Percentiles rank a stretch among this genome's conserved stretches.
These are phyloP conservation scores for Dacryopinax spathularia DNA, from an alignment of 768 basidiomycete genomes.

Conservation along the genomic window DNA sequence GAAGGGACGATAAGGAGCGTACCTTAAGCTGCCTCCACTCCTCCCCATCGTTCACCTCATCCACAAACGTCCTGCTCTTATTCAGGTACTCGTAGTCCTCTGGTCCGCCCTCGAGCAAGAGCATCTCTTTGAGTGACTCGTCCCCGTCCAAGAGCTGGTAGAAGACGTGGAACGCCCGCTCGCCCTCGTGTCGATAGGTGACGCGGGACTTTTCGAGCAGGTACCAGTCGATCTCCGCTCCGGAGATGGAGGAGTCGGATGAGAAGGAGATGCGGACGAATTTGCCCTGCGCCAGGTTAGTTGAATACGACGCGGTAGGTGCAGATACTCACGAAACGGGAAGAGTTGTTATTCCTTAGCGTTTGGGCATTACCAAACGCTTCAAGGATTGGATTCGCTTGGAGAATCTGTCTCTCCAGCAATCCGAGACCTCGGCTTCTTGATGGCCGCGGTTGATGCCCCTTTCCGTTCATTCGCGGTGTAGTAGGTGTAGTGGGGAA, in stretches of 20 bases:
- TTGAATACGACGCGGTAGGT: neutral
- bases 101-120: slow-evolving; percentile 58
- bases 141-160: slow-evolving; percentile 83
- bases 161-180: slow-evolving; percentile 93
- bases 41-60: slow-evolving; percentile 81
- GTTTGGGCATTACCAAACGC: slow-evolving; percentile 99
- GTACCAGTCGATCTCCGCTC: slow-evolving; percentile 99
- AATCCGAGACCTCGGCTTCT: slow-evolving; percentile 47
- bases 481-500: slow-evolving; percentile 30
- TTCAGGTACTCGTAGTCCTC: slow-evolving; percentile 86
- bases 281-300: slow-evolving; percentile 43
- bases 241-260: slow-evolving; percentile 84
- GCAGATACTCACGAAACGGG: slow-evolving; percentile 55
- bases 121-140: slow-evolving; percentile 49
- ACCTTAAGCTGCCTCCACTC: slow-evolving; percentile 78
- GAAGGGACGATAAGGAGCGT: slow-evolving; percentile 12
- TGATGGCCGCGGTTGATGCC: slow-evolving; percentile 15
- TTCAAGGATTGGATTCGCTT: slow-evolving; percentile 94
- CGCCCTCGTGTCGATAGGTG: slow-evolving; percentile 70
- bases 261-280: slow-evolving; percentile 94
- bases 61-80: slow-evolving; percentile 78
- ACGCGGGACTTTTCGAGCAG: slow-evolving; percentile 94
- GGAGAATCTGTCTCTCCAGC: slow-evolving; percentile 88
- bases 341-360: slow-evolving; percentile 95
- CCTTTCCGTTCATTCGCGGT: slow-evolving; percentile 45